Evolutionary conservation across 768 basidiomycete genomes (phyloP).

Genomic region (Suillus plorans): DNA sequence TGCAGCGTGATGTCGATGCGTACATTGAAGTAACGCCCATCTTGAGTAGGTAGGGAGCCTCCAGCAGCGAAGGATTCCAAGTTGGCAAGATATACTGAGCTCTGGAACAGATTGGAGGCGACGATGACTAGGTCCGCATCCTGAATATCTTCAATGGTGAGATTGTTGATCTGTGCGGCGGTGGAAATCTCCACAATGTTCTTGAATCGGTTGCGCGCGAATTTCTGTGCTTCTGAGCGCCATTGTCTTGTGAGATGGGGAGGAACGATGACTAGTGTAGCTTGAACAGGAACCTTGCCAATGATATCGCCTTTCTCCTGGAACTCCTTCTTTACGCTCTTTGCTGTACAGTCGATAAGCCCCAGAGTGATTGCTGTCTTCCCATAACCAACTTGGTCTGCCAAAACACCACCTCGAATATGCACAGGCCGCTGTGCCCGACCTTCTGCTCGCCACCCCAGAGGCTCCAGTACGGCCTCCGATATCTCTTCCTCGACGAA

Average conservation of each 20-base stretch:
- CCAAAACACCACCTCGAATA: conserved; percentile 87
- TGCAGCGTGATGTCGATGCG: conserved; percentile 64
- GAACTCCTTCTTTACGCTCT: conserved; percentile 59
- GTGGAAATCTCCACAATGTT: conserved; percentile 65
- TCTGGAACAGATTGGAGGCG: conserved; percentile 84
- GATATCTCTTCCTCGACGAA: conserved; percentile 95
- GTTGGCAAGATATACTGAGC: conserved; percentile 72
- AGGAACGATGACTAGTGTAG: conserved; percentile 83
- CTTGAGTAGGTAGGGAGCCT: conserved; percentile 68
- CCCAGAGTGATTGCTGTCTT: conserved; percentile 95
- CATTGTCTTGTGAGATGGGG: conserved; percentile 90
- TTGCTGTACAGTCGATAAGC: conserved; percentile 72
- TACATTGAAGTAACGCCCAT: conserved; percentile 90
- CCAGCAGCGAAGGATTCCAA: conserved; percentile 68
- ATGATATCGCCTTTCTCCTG: conserved; percentile 41
- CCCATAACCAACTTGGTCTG: conserved; percentile 96
- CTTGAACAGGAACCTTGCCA: conserved; percentile 78
- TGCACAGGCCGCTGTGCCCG: conserved; percentile 75
- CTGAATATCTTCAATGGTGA: conserved; percentile 71
- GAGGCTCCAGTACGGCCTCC: conserved; percentile 79
- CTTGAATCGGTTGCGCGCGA: conserved; percentile 47
- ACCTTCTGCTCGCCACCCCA: conserved; percentile 95
- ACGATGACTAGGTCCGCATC: conserved; percentile 86
- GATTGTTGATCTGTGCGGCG: conserved; percentile 65
- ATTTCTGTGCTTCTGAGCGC: conserved; percentile 84